phyloP scores from a whole-genome alignment of 768 basidiomycete species.

The Phallus indusiatus region DNA sequence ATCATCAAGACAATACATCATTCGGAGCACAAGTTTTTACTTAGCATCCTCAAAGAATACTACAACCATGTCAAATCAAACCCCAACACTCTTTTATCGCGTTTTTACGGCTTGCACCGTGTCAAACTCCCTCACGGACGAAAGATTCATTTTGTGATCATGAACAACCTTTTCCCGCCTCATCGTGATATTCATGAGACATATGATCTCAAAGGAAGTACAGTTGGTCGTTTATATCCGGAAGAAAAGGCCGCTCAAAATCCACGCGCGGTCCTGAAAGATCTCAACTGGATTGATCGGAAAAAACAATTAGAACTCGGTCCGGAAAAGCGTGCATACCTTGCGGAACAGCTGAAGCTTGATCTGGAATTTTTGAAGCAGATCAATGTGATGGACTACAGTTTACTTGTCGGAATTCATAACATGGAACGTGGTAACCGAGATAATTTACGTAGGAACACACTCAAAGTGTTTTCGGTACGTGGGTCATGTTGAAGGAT shows the following conservation, averaged over 20 bases:
- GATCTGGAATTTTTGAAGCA: slow-evolving; percentile 79
- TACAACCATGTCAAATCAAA: slow-evolving; percentile 79
- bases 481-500: slow-evolving; percentile 20
- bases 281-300: slow-evolving; percentile 91
- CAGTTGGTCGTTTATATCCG: slow-evolving; percentile 78
- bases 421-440: slow-evolving; percentile 83
- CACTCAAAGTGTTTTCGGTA: slow-evolving; percentile 87
- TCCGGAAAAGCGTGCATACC: slow-evolving; percentile 85
- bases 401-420: slow-evolving; percentile 89
- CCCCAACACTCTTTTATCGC: slow-evolving; percentile 86
- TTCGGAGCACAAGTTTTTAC: slow-evolving; percentile 88
- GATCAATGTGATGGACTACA: slow-evolving; percentile 94
- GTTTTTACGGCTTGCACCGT: slow-evolving; percentile 95
- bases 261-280: slow-evolving; percentile 86
- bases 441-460: slow-evolving; percentile 86
- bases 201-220: slow-evolving; percentile 93
- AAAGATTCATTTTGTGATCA: slow-evolving; percentile 99
- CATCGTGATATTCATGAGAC: slow-evolving; percentile 98
- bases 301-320: slow-evolving; percentile 77
- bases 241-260: slow-evolving; percentile 74
- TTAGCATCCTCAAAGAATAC: slow-evolving; percentile 75
- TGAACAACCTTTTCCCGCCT: slow-evolving; percentile 98
- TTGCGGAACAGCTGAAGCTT: slow-evolving; percentile 84
- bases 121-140: slow-evolving; percentile 89
- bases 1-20: slow-evolving; percentile 99